A percentile compares a stretch with the other conserved stretches of the same genome.
Evolutionary conservation across 78 protist species (phyloP).

Genomic region (Neovahlkampfia damariscottae): DNA sequence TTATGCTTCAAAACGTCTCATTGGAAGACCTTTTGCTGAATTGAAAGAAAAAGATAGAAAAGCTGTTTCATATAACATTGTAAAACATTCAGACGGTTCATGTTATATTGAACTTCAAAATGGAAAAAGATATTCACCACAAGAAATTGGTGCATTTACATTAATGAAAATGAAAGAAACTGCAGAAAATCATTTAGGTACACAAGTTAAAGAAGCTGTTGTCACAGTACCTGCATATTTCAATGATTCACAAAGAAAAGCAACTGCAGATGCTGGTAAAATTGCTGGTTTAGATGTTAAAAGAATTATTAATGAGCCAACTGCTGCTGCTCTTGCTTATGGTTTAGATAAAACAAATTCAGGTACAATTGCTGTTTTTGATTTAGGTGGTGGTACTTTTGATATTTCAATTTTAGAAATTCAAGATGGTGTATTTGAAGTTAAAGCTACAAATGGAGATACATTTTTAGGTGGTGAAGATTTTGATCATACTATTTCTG

Average conservation of each 20-base stretch:
- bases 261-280: constrained; percentile 97
- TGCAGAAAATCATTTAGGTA: constrained; percentile 79
- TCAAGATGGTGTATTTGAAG: constrained; percentile 95
- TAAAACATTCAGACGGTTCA: constrained; percentile 63
- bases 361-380: constrained; percentile 77
- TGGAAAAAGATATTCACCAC: constrained; percentile 87
- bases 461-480: constrained; percentile 99
- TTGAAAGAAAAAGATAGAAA: constrained; percentile 45
- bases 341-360: constrained; percentile 71
- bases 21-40: constrained; percentile 74
- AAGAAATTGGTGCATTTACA: constrained; percentile 91
- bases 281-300: constrained; percentile 93
- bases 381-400: constrained; percentile 99
- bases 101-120: constrained; percentile 81
- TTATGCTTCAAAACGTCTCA: constrained; percentile 85
- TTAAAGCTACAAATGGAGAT: constrained; percentile 94
- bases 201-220: constrained; percentile 75
- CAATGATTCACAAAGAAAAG: constrained; percentile 98
- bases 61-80: constrained; percentile 46
- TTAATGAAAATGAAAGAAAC: constrained; percentile 94
- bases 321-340: constrained; percentile 97
- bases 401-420: constrained; percentile 95
- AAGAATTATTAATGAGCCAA: constrained; percentile 99
- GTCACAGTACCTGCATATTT: constrained; percentile 99
- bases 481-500: constrained; percentile 72